Conservation (phyloP, 2,329 filamentous ascomycete genomes). For the Myriosclerotinia scirpicola region DNA sequence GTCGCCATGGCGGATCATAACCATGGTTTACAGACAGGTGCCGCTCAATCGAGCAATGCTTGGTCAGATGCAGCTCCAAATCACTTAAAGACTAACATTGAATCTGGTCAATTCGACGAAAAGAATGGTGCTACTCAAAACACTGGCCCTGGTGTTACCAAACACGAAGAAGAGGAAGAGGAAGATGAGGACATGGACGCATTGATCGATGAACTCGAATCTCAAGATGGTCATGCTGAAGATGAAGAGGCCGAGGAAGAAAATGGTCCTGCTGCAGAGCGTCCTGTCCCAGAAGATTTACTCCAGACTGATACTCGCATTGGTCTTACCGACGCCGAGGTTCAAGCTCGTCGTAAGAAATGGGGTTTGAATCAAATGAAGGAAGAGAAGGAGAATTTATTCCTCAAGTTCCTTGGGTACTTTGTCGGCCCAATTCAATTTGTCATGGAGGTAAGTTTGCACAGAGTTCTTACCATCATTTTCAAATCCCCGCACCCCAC, state of each 20-base stretch:
- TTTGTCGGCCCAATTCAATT: slow-evolving; percentile 90
- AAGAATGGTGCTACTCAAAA: slow-evolving; percentile 44
- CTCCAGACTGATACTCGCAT: slow-evolving; percentile 72
- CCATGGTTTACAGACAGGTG: neutral
- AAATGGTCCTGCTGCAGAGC: slow-evolving; percentile 53
- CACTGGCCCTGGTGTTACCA: slow-evolving; percentile 38
- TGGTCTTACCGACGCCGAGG: slow-evolving; percentile 73
- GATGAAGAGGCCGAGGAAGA: slow-evolving; percentile 60
- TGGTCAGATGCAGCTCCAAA: slow-evolving; percentile 32
- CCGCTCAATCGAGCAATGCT: slow-evolving; percentile 26
- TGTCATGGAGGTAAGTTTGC: slow-evolving; percentile 76
- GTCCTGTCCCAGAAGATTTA: slow-evolving; percentile 69
- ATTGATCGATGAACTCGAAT: slow-evolving; percentile 85
- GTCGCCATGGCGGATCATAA: slow-evolving; percentile 32
- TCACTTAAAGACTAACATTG: slow-evolving; percentile 60
- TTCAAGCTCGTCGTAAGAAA: slow-evolving; percentile 62
- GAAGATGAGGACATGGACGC: slow-evolving; percentile 83
- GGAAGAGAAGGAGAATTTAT: slow-evolving; percentile 82
- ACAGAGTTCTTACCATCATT: slow-evolving; percentile 23
- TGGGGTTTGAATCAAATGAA: slow-evolving; percentile 88
- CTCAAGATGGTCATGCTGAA: slow-evolving; percentile 68
- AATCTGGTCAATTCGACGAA: slow-evolving; percentile 65
- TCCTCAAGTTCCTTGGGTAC: slow-evolving; percentile 79
- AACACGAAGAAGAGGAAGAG: slow-evolving; percentile 57
- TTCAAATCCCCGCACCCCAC: slow-evolving; percentile 13